Evolutionary conservation across 2,329 filamentous ascomycete genomes (phyloP), one percentile per base, ranked within the genome.

Genomic region (Fusarium sp.): DNA sequence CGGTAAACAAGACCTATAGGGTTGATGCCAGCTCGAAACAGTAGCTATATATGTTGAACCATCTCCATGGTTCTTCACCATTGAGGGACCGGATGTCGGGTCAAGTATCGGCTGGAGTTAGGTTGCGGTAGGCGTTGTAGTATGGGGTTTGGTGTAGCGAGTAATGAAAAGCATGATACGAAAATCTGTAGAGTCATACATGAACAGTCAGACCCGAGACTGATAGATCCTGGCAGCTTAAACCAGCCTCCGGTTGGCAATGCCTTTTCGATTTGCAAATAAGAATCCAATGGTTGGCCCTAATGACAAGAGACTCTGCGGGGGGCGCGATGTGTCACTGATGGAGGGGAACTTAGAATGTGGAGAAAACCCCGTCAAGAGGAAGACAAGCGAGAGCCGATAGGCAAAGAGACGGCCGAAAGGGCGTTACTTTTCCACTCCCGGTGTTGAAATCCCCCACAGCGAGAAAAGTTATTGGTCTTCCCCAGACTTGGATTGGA

Each of bases 1-100:
- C 30, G 71, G 61, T 34, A 79, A 79, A 68, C 54, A 72, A 34
- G 77, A 77, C 4, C 45, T 78, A n/a, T 79, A 67, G 48, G 43
- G 25, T 10, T 23, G n/a, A 35, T 54, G 13, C 11, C 13, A 35
- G n/a, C 13, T 23, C 30, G 30, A 20, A 32, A 56, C 11, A 35
- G 20, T 9, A 23, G 18, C 16, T 23, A 30, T 16, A 2, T 20
- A 5, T 56, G 11, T 20, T 56, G 10, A 27, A 5, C 25, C 6
- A 43, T 27, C 18, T 52, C 30, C 27, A 62, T 35, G 32, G 34
- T 45, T 30, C 45, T 30, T 18, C 16, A 16, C 13, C 25, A 23
- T 43, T 13, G 20, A 20, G 23, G 18, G 35, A 39, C n/a, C 35
- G 35, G 57, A 25, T 27, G 37, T 59, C 10, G 32, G 56, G 16